Evolutionary conservation across 1,139 yeast species (phyloP).

Genomic region (Magnusiomyces fungicola): DNA sequence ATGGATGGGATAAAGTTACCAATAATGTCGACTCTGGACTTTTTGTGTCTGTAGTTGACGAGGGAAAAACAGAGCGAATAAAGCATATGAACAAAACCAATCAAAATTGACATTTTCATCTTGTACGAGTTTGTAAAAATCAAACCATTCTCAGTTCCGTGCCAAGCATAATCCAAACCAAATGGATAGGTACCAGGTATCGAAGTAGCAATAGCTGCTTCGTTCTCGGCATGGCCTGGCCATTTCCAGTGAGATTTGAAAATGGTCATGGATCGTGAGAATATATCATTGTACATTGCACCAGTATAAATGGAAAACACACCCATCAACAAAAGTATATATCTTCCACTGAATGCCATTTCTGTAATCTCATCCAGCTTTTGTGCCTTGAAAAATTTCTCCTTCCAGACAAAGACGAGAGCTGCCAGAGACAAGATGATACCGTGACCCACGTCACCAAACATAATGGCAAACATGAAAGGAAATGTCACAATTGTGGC

Average conservation of each 20-base stretch:
- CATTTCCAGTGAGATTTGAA: constrained; percentile 89
- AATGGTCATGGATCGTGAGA: constrained; percentile 81
- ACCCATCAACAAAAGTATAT: constrained; percentile 87
- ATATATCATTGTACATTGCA: constrained; percentile 82
- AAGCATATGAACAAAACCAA: constrained; percentile 95
- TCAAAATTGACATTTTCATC: constrained; percentile 88
- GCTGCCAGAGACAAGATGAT: constrained; percentile 71
- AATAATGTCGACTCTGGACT: constrained; percentile 71
- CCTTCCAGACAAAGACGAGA: constrained; percentile 59
- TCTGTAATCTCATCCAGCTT: constrained; percentile 88
- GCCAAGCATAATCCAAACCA: constrained; percentile 96
- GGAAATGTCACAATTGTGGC: constrained; percentile 96
- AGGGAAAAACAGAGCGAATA: constrained; percentile 81
- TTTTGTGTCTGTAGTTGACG: constrained; percentile 69
- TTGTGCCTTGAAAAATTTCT: constrained; percentile 53
- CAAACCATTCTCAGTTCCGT: constrained; percentile 87
- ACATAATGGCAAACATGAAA: constrained; percentile 98
- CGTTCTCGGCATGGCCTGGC: constrained; percentile 63
- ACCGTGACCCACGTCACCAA: constrained; percentile 98
- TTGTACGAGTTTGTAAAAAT: constrained; percentile 89
- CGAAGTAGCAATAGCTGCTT: constrained; percentile 56
- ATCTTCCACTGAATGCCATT: constrained; percentile 92
- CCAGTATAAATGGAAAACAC: constrained; percentile 91
- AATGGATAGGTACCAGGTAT: constrained; percentile 65
- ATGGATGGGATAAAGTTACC: constrained; percentile 95